phyloP scores from a whole-genome alignment of 495 filamentous ascomycete genomes.

The Daldinia concentrica region DNA sequence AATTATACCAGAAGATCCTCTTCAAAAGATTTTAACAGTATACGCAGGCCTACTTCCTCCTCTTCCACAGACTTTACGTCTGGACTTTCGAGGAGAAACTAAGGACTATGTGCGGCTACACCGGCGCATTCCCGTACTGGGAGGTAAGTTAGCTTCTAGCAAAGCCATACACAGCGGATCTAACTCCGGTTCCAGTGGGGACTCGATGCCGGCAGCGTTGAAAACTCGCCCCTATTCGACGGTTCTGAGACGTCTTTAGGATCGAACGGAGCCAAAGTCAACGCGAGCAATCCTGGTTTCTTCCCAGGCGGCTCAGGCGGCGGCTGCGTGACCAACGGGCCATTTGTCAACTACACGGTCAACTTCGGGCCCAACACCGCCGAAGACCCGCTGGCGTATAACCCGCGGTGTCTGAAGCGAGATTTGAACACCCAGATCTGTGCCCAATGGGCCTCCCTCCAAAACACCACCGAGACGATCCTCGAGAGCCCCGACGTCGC shows the following conservation, averaged over 20 bases:
- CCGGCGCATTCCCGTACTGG: conserved; percentile 53
- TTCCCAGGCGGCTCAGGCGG: conserved; percentile 44
- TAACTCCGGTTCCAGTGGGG: conserved; percentile 43
- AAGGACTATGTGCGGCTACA: conserved; percentile 50
- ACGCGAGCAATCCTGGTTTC: conserved; percentile 16
- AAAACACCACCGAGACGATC: conserved; percentile 55
- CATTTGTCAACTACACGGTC: conserved; percentile 49
- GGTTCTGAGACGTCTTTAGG: conserved; percentile 46
- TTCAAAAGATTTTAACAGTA: neutral
- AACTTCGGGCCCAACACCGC: conserved; percentile 51
- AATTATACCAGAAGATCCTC: neutral
- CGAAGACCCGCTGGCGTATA: conserved; percentile 46
- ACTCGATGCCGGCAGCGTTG: conserved; percentile 47
- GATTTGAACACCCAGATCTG: conserved; percentile 52
- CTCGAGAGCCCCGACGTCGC: conserved; percentile 43
- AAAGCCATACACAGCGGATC: neutral
- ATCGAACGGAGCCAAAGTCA: conserved; percentile 46
- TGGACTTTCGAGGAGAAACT: conserved; percentile 52
- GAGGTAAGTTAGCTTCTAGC: conserved; percentile 31
- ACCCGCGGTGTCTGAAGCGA: conserved; percentile 56
- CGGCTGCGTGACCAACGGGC: conserved; percentile 50
- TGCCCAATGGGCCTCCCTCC: conserved; percentile 47
- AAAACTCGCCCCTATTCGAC: conserved; percentile 50
- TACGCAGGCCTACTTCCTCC: conserved; percentile 50
- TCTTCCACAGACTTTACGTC: conserved; percentile 53